Conservation (phyloP, 306 rosid genomes). For the Crataegus laevigata region DNA sequence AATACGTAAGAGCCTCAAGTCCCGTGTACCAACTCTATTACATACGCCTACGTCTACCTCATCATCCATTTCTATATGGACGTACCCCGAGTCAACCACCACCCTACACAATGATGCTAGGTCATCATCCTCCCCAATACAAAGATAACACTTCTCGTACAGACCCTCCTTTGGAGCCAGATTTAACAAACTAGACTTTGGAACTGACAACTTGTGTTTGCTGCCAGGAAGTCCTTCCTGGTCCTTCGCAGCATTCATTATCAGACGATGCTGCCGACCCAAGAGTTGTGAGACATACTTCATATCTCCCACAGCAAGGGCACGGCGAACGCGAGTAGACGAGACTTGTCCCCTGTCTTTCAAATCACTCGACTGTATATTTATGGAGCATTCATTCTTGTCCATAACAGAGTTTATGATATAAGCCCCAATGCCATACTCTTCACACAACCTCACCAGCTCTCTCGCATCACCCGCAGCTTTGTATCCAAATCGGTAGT, state of each 20-base stretch:
- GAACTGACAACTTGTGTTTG: conserved; percentile 46
- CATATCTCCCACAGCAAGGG: conserved; percentile 74
- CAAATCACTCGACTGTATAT: conserved; percentile 27
- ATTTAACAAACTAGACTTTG: conserved; percentile 63
- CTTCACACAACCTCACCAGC: conserved; percentile 70
- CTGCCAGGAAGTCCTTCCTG: conserved; percentile 35
- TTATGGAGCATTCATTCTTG: conserved; percentile 33
- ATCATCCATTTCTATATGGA: conserved; percentile 60
- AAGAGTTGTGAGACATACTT: conserved; percentile 74
- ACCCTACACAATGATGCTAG: conserved; percentile 46
- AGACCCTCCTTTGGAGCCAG: conserved; percentile 88
- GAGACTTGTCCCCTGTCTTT: conserved; percentile 92
- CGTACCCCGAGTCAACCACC: conserved; percentile 49
- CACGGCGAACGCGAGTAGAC: conserved; percentile 79
- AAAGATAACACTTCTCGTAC: conserved; percentile 51
- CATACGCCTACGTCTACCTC: background rate
- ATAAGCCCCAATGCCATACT: conserved; percentile 63
- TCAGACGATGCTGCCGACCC: conserved; percentile 73
- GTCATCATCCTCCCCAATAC: conserved; percentile 26
- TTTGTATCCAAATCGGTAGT: conserved; percentile 91
- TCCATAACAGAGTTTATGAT: conserved; percentile 92
- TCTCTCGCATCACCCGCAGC: conserved; percentile 84
- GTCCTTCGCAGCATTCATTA: conserved; percentile 44
- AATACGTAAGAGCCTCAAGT: conserved; percentile 43
- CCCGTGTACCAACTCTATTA: conserved; percentile 35